phyloP scores from a whole-genome alignment of 495 filamentous ascomycete species.

The Penicillium mononematosum region DNA sequence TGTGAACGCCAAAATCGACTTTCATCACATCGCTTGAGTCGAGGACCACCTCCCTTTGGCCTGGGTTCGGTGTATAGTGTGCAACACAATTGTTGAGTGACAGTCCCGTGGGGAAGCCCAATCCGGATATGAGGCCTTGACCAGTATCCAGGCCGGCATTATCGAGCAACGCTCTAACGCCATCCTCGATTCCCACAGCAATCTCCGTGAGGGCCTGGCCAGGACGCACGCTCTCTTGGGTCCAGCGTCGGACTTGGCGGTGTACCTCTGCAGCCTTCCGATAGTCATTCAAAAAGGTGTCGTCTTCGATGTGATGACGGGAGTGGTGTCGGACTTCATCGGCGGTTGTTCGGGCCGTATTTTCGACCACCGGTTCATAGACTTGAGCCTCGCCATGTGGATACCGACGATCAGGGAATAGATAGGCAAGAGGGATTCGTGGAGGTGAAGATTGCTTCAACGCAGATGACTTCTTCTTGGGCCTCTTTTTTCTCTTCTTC shows the following conservation, averaged over 20 bases:
- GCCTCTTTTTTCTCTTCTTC: constrained; percentile 55
- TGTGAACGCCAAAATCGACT: constrained; percentile 65
- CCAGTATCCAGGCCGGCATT: constrained; percentile 59
- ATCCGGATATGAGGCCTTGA: constrained; percentile 54
- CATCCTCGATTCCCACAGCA: constrained; percentile 60
- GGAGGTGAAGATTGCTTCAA: constrained; percentile 56
- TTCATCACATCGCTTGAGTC: constrained; percentile 62
- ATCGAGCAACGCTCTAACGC: constrained; percentile 56
- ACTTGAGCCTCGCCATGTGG: constrained; percentile 53
- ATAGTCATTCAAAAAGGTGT: constrained; percentile 58
- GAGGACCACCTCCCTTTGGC: constrained; percentile 56
- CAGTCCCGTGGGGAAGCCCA: constrained; percentile 64
- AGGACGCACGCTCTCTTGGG: constrained; percentile 55
- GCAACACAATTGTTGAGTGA: constrained; percentile 60
- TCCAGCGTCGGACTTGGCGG: constrained; percentile 59
- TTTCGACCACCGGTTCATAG: constrained; percentile 48
- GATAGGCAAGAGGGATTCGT: constrained; percentile 47
- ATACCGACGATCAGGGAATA: constrained; percentile 53
- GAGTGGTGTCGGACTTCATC: constrained; percentile 57
- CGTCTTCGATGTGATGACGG: constrained; percentile 48
- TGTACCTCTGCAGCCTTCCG: constrained; percentile 62
- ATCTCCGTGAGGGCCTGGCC: constrained; percentile 59
- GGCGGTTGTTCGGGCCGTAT: constrained; percentile 55
- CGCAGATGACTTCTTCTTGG: constrained; percentile 47
- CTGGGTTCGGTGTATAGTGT: constrained; percentile 63